Evolutionary conservation across 768 basidiomycete species (phyloP), one percentile per base, ranked within the genome.

Genomic region (Suillus subluteus): DNA sequence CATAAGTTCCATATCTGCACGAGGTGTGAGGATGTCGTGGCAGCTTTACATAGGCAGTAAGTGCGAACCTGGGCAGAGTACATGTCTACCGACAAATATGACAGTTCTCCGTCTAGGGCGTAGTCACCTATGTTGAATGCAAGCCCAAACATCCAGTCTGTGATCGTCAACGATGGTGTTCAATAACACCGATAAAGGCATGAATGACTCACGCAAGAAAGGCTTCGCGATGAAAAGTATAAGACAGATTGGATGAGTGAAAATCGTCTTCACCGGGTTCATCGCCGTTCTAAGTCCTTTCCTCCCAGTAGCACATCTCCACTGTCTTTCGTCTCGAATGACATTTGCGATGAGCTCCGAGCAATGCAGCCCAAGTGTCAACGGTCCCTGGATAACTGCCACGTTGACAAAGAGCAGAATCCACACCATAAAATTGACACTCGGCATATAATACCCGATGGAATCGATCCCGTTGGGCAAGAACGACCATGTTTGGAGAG

Each of bases 131-230:
- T 69, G 65, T 64, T 69, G 48, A 74, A 69, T 8, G 73, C 70
- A 26, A 76, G 72, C 8, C 72, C 75, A 46, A 78, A 72, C 76
- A 78, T 76, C 76, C 75, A 76, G 48, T 76, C 75, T 76, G 54
- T 41, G 2, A 43, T 16, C 43, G 15, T 48, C 0, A 4, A 48
- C 4, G 21, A 23, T 48, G 4, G 4, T 48, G 46, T 48, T 38
- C 62, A 66, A n/a, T 58, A 23, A 32, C 4, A 55, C 18, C 12
- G 21, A 50, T 41, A 63, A 12, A 52, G 9, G 62, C n/a, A 1
- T 3, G 35, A 23, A 32, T 32, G 21, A 70, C 75, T 67, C 48
- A 75, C 76, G 75, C 18, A 76, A 32, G 18, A 77, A 12, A 16
- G 73, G 73, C 37, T 76, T 77, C 18, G 66, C 62, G 11, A 62